Conservation (phyloP, 208 protist species). For the Trypanosomatidae sp. region DNA sequence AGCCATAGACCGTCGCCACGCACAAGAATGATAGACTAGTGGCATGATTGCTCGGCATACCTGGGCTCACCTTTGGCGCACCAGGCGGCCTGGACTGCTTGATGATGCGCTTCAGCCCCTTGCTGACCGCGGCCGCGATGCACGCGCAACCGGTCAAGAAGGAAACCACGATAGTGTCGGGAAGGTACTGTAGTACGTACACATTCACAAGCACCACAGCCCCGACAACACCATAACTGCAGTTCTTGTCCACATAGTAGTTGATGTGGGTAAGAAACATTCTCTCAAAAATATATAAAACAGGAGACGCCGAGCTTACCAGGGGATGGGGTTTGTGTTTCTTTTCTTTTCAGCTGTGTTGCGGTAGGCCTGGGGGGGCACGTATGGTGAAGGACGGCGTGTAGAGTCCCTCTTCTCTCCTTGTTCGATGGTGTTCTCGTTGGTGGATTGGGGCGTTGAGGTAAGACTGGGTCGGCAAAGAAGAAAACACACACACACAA, state of each 20-base stretch:
- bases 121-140: constrained; percentile 39
- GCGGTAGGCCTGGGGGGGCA: not conserved
- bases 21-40: constrained; percentile 46
- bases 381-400: not conserved
- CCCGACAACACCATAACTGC: constrained; percentile 33
- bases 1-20: constrained; percentile 22
- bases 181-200: constrained; percentile 26
- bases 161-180: constrained; percentile 37
- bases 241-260: constrained; percentile 37
- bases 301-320: not conserved
- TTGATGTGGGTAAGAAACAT: constrained; percentile 18
- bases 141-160: constrained; percentile 40
- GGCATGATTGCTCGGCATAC: constrained; percentile 77
- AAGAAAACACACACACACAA: not conserved
- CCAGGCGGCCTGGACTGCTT: constrained; percentile 50
- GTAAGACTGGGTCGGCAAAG: not conserved
- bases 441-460: not conserved
- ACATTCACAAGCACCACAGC: constrained; percentile 40
- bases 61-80: constrained; percentile 47
- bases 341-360: not conserved
- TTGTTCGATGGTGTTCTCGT: not conserved
- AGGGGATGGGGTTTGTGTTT: not conserved
- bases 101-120: constrained; percentile 48
- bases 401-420: not conserved
- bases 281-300: constrained; percentile 1